Base-by-base conservation (phyloP, 805 yeast species). In the Kuraishia cidri region DNA sequence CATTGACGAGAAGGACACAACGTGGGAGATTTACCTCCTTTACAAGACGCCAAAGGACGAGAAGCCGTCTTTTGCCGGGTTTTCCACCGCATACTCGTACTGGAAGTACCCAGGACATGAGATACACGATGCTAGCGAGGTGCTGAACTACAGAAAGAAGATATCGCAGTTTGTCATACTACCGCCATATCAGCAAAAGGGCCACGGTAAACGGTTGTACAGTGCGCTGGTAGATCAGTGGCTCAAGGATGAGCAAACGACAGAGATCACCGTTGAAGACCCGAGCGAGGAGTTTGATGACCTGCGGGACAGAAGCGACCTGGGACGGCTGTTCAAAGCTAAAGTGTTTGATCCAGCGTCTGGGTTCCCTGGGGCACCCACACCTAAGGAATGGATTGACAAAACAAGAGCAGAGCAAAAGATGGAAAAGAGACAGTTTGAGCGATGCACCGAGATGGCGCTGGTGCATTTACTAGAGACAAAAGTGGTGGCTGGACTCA, bases 271-370 rank as follows among this genome's bases (percentile, higher is more conserved):
- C 0, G 86, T 92, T 4, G 97, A 92, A 52, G 98, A 92, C 52
- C 97, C 97, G 3, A 83, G 81, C 48, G 96, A 87, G 50, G 74
- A 75, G 23, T 90, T 92, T 57, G 98, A 92, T 49, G 94, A 84
- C 48, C 61, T 92, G 43, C 68, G 98, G 37, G 97, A 92, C 50
- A 62, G 90, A 21, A 69, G 77, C 40, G 97, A 92, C 48, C 61
- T 86, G 42, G 55, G 59, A 36, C 58, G 78, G 43, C 51, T 79
- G 21, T 52, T 55, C 24, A 45, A 52, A 17, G 38, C 38, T 2
- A 55, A 59, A 4, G 40, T 38, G 1, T 45, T 59, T 29, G 47
- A 65, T 19, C 38, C 49, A 6, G 47, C 43, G 37, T 29, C 15
- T 41, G 32, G 26, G 46, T 36, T 32, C 43, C 28, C 24, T 24